Base-by-base conservation (phyloP, 2,329 filamentous ascomycete genomes). In the Gyromitra esculenta region DNA sequence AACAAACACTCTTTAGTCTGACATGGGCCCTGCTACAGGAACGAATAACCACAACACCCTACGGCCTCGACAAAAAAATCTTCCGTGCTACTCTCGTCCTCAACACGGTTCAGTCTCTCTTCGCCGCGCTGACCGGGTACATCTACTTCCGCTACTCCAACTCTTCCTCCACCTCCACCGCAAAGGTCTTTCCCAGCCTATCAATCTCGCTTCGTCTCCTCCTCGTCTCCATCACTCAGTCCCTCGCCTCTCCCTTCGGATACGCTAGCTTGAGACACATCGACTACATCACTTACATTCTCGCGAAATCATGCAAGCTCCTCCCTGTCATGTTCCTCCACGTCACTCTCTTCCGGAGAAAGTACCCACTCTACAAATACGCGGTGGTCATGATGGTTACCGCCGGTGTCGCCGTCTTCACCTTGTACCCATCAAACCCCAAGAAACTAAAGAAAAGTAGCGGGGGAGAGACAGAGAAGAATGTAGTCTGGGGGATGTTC, bases 261-360 rank as follows among this genome's bases (percentile, higher is more conserved):
- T 91, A 91, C 82, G 89, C 90, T 59, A 88, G 86, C 79, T 85
- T 91, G 35, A 86, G 87, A 69, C 89, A 91, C 81, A 90, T 91
- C 81, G 90, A 91, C 85, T 91, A 91, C 82, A 87, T 91, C 71
- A 91, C 90, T 31, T 91, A 91, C 83, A 90, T 91, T 79, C 87
- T 91, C 50, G 90, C 90, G 70, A 91, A 91, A 81, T 90, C 88
- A 67, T 99, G 96, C 91, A 99, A 99, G 86, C 88, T 99, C 21
- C 90, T 99, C n/a, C 96, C 96, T 1, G 96, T 99, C 82, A 98
- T 99, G 96, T 91, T 96, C 82, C 88, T 99, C 52, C 95, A 99
- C 86, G 89, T 98, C 82, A 95, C 94, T 57, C 85, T 99, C 60
- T 99, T 97, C 86, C 90, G 91, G 76, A 92, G 91, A 82, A 88